Conservation (phyloP, 148 eudicot species). For the Persicaria maculosa region DNA sequence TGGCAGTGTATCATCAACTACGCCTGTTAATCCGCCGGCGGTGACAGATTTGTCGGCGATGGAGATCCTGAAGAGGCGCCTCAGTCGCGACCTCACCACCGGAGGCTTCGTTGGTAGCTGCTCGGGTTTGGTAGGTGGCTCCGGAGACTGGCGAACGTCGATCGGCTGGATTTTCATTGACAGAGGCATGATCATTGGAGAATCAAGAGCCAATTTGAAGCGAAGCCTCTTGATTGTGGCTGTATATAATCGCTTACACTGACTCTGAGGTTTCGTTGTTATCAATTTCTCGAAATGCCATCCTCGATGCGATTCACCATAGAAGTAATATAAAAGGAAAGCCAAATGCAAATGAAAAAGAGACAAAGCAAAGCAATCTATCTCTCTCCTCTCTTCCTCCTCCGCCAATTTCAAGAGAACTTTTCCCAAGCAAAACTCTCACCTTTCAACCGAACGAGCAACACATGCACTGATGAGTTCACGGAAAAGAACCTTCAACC, state of each 20-base stretch:
- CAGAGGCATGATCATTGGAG: conserved; percentile 39
- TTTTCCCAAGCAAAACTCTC: conserved; percentile 8
- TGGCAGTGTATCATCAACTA: conserved; percentile 18
- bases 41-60: conserved; percentile 25
- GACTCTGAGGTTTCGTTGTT: conserved; percentile 15
- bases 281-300: conserved; percentile 19
- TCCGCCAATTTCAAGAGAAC: conserved; percentile 7
- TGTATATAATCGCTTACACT: conserved; percentile 11
- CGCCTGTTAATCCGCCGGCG: not conserved
- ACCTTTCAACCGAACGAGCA: conserved; percentile 9
- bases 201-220: not conserved
- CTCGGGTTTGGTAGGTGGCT: conserved; percentile 21
- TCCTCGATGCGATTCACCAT: conserved; percentile 9
- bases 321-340: conserved; percentile 1
- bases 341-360: conserved; percentile 9
- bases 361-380: not conserved
- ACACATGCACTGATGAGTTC: conserved; percentile 25
- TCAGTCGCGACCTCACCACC: conserved; percentile 50
- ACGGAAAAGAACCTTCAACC: conserved; percentile 1
- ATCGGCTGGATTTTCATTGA: conserved; percentile 75
- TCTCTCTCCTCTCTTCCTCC: conserved; percentile 7
- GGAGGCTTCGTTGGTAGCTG: conserved; percentile 29
- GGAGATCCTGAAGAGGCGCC: conserved; percentile 51
- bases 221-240: not conserved
- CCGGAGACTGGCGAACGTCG: conserved; percentile 26